Evolutionary conservation across 495 filamentous ascomycete genomes (phyloP), one percentile per base, ranked within the genome.

Genomic region (Amphirosellinia nigrospora): DNA sequence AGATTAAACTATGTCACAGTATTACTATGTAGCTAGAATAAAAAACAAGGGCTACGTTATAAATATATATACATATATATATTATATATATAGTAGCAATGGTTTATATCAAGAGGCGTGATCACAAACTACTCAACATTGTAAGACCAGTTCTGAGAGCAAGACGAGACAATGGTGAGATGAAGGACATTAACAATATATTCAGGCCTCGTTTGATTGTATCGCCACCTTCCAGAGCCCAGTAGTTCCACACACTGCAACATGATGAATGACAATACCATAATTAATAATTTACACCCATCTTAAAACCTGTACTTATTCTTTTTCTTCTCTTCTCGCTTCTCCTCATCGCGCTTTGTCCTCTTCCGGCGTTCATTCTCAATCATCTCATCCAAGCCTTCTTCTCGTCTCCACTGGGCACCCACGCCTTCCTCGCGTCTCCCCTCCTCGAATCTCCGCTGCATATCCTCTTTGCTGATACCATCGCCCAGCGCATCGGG

Each of bases 361-460:
- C 94, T 85, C 83, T 98, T 98, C 66, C 93, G 87, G 77, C 90
- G 94, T 81, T 98, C 96, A 71, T 91, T 90, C 39, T 93, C 94
- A 84, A 98, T 97, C 95, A 99, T 97, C 75, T 97, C 92, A 77
- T 90, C 96, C 59, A 99, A 80, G 79, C 97, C 96, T 75, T 98
- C 96, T 79, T 97, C 92, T 79, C 94, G 93, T 21, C 87, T 88
- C 89, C 93, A 96, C 70, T 90, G 86, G 19, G 90, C 87, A 10
- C 84, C 84, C 4, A 80, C 70, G 36, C 88, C 87, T 70, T 94
- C 88, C 76, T 92, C 89, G 71, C 92, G 86, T 75, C 89, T 87
- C 70, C 92, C 85, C 13, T 88, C 87, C 70, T 98, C 94, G 73
- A 94, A 99, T 75, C 89, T 82, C 72, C 75, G 75, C 61, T 76